Conservation (phyloP, 2,329 filamentous ascomycete genomes). For the Penicillium concentricum region DNA sequence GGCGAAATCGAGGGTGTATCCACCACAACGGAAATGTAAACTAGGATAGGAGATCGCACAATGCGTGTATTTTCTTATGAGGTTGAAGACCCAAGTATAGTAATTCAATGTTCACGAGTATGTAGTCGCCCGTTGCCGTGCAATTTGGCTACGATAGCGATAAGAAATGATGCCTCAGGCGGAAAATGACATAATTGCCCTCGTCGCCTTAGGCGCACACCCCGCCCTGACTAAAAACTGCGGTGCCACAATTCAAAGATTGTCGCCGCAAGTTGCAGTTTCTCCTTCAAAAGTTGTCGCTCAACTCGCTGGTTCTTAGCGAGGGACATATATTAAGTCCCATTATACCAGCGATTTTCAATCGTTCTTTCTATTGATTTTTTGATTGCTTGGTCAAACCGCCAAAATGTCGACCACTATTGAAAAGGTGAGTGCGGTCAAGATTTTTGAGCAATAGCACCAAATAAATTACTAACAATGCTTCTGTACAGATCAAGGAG, state of each 20-base stretch:
- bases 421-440: conserved; percentile 77
- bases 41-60: not conserved
- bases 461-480: conserved; percentile 29
- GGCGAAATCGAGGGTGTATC: not conserved
- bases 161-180: conserved; percentile 11
- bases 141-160: conserved; percentile 12
- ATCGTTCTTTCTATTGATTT: conserved; percentile 5
- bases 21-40: not conserved
- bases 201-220: conserved; percentile 25
- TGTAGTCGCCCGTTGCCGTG: conserved; percentile 11
- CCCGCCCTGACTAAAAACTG: conserved; percentile 33
- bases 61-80: not conserved
- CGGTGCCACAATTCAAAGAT: conserved; percentile 34
- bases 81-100: not conserved
- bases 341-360: not conserved
- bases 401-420: conserved; percentile 90
- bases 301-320: conserved; percentile 6
- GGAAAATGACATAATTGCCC: conserved; percentile 21
- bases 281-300: conserved; percentile 11
- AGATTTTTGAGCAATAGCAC: conserved; percentile 7
- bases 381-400: conserved; percentile 17
- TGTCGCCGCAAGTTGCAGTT: conserved; percentile 24
- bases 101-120: not conserved
- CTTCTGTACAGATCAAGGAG: conserved; percentile 74
- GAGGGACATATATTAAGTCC: conserved; percentile 6